A percentile compares a stretch with the other conserved stretches of the same genome.
phyloP scores from a whole-genome alignment of 352 stramenopile genomes.

The Globisporangium viniferum region DNA sequence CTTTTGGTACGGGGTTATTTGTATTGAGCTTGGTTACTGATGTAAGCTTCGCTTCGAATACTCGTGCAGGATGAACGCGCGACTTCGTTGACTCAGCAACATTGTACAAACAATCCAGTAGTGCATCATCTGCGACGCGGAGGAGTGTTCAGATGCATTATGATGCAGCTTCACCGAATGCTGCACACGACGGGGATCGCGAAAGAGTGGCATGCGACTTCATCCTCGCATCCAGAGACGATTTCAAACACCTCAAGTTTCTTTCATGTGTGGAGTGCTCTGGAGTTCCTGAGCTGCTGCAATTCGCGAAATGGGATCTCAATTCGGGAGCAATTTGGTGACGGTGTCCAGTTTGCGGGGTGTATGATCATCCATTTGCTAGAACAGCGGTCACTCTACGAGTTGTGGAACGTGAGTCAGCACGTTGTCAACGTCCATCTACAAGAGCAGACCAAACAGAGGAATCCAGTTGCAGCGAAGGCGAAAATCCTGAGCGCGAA shows the following conservation, averaged over 20 bases:
- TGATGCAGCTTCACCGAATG: conserved; percentile 29
- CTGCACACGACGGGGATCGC: conserved; percentile 33
- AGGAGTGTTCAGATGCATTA: conserved; percentile 12
- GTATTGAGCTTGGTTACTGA: not conserved
- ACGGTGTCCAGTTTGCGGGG: conserved; percentile 60
- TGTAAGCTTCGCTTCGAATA: too few species aligned
- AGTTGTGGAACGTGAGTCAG: conserved; percentile 61
- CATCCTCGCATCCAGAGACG: conserved; percentile 39
- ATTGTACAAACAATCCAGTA: not conserved
- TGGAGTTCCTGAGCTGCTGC: conserved; percentile 66
- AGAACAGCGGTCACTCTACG: conserved; percentile 43
- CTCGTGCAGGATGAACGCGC: conserved; percentile 3
- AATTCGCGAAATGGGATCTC: conserved; percentile 20
- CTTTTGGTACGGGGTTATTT: not conserved
- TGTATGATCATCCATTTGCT: conserved; percentile 59
- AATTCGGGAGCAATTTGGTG: conserved; percentile 41
- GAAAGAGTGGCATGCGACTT: conserved; percentile 32
- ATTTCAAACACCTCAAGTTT: conserved; percentile 45
- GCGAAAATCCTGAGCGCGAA: not conserved
- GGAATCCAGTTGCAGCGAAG: not conserved
- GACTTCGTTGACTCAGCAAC: not conserved
- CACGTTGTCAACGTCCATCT: conserved; percentile 44
- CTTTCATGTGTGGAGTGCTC: conserved; percentile 58
- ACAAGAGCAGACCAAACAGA: conserved; percentile 22
- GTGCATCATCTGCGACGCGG: not conserved